These are phyloP conservation scores for Thalassiosira profunda DNA, from an alignment of 108 stramenopile species.

Conservation along the genomic window DNA sequence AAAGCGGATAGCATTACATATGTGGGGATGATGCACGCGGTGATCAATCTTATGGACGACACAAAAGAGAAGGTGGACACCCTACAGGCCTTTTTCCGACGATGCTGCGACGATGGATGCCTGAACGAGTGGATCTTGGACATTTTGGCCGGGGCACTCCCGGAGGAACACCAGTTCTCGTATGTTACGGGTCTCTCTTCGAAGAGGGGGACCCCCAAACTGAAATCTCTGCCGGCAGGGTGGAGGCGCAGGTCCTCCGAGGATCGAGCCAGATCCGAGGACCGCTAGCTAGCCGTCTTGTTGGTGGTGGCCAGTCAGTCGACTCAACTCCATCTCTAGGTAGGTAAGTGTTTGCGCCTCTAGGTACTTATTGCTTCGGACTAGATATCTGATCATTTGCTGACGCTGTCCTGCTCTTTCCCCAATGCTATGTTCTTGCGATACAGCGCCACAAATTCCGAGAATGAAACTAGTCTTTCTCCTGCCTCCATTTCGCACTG, in stretches of 20 bases:
- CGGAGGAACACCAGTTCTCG: too few species aligned
- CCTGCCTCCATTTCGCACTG: constrained; percentile 16
- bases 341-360: too few species aligned
- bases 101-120: constrained; percentile 38
- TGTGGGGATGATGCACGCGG: constrained; percentile 35
- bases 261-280: too few species aligned
- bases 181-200: too few species aligned
- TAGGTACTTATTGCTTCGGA: neutral
- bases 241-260: too few species aligned
- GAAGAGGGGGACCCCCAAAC: too few species aligned
- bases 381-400: neutral
- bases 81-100: constrained; percentile 18
- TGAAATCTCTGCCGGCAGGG: too few species aligned
- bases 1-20: constrained; percentile 42
- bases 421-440: constrained; percentile 23
- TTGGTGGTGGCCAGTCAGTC: neutral
- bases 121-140: constrained; percentile 42
- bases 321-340: too few species aligned
- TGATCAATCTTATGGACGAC: constrained; percentile 26
- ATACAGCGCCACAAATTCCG: constrained; percentile 43
- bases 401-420: constrained; percentile 3
- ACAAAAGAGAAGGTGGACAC: constrained; percentile 15
- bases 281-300: too few species aligned
- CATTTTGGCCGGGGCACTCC: constrained; percentile 16
- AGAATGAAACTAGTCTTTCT: constrained; percentile 33